Evolutionary conservation across 805 yeast species (phyloP).

Genomic region (Blastobotrys robertii): DNA sequence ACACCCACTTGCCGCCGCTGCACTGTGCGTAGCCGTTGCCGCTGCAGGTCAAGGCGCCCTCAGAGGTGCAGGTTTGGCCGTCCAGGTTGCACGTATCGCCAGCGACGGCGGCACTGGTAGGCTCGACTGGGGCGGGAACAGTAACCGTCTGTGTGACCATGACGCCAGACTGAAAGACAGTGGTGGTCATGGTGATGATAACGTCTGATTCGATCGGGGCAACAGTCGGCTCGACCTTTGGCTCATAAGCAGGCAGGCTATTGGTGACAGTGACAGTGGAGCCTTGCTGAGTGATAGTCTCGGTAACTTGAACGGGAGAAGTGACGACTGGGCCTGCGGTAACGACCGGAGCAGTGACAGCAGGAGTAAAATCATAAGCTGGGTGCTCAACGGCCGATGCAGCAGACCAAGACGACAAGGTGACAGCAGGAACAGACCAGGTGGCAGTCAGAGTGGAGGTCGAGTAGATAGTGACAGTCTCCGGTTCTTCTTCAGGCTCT

Average conservation of each 20-base stretch:
- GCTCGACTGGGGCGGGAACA: neutral
- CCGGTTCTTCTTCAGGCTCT: too few relatives aligned
- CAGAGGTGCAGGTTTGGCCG: conserved; percentile 18
- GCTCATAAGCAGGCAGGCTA: too few relatives aligned
- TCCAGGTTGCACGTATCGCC: conserved; percentile 3
- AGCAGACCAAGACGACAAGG: too few relatives aligned
- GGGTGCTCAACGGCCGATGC: neutral
- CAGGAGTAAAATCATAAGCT: too few relatives aligned
- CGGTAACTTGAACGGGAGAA: too few relatives aligned
- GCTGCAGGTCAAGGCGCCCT: conserved; percentile 21
- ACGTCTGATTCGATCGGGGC: neutral
- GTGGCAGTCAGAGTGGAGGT: conserved; percentile 1
- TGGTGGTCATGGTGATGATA: neutral
- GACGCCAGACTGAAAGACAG: neutral
- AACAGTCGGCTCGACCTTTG: too few relatives aligned
- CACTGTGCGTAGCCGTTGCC: conserved; percentile 22
- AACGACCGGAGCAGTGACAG: too few relatives aligned
- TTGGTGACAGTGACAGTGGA: too few relatives aligned
- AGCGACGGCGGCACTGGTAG: neutral
- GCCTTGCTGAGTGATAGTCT: too few relatives aligned
- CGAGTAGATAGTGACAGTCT: neutral
- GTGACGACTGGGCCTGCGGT: too few relatives aligned
- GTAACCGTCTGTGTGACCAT: conserved; percentile 1
- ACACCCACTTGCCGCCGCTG: conserved; percentile 22
- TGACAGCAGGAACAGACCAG: conserved; percentile 2